Evolutionary conservation across 257 asterid species (phyloP).

Genomic region (Anisodus acutangulus): DNA sequence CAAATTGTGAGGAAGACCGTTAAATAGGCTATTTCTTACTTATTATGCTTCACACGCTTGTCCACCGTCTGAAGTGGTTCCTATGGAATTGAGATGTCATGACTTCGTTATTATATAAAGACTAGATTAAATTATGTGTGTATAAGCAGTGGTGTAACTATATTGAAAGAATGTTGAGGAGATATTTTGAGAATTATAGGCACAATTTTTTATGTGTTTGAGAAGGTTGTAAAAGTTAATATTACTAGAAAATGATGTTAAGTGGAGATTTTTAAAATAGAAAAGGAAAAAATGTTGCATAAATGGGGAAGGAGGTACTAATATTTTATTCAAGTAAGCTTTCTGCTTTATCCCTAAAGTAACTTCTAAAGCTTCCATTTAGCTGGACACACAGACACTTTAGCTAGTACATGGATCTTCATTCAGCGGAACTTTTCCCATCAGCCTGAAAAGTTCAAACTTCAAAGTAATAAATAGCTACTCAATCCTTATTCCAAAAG

Average conservation of each 20-base stretch:
- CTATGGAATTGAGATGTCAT: background rate
- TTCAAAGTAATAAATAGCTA: background rate
- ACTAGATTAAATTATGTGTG: too few relatives aligned
- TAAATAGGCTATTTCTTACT: background rate
- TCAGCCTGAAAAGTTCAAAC: background rate
- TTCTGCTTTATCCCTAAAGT: background rate
- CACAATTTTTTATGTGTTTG: background rate
- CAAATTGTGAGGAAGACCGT: background rate
- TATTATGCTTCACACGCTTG: background rate
- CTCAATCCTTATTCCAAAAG: too few relatives aligned
- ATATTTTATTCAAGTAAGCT: conserved; percentile 10
- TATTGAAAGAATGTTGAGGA: background rate
- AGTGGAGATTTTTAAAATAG: background rate
- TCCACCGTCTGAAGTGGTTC: background rate
- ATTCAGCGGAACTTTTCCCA: background rate
- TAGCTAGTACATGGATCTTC: background rate
- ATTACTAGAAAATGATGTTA: background rate
- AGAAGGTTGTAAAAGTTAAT: background rate
- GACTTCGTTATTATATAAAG: background rate
- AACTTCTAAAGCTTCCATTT: background rate
- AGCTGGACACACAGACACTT: background rate
- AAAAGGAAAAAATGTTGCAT: background rate
- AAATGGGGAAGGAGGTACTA: background rate
- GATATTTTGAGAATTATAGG: background rate
- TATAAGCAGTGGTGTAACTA: background rate